Evolutionary conservation across 2,329 filamentous ascomycete species (phyloP), one percentile per base, ranked within the genome.

Genomic region (Colletotrichum musicola): DNA sequence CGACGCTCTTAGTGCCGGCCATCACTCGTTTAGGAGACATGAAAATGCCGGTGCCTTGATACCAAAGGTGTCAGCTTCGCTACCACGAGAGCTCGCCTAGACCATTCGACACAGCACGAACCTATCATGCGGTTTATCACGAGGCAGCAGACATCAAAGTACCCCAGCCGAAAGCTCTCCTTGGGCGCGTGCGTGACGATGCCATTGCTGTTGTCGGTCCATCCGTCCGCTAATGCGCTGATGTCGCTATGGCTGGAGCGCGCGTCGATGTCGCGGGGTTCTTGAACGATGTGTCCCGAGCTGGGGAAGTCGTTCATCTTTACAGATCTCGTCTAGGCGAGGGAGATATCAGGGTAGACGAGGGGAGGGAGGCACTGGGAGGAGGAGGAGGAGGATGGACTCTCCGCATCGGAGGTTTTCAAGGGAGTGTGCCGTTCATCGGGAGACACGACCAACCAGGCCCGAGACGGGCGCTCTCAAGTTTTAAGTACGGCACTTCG

Each of bases 121-220:
- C 78, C 78, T 65, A 80, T 80, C 74, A 79, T 79, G 10, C 78
- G 76, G 64, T 80, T 80, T 27, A 80, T 68, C 10, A 80, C 74
- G 30, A 80, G 71, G 46, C 79, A 80, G 61, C 73, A 75, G 4
- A 80, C 76, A 57, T 80, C 79, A 22, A 80, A 75, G 55, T 78
- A 79, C 4, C 77, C 77, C 18, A 80, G 71, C 18, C 76, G 75
- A 70, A 80, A 80, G 18, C 74, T 72, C 60, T 80, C 78, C 20
- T 74, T 74, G 2, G 79, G 79, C 4, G 79, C 77, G 44, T 73
- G 71, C 3, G 77, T 80, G 13, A 78, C 72, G 58, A 80, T 79
- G 10, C 63, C 70, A 25, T 67, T 62, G 47, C 68, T 53, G 25
- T 58, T 13, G 60, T 62, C 13, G 16, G 12, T 7, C 12, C 61